Percentiles rank a stretch among this genome's conserved stretches.
Conservation (phyloP, 2,329 filamentous ascomycete species). For the Ascochyta rabiei region DNA sequence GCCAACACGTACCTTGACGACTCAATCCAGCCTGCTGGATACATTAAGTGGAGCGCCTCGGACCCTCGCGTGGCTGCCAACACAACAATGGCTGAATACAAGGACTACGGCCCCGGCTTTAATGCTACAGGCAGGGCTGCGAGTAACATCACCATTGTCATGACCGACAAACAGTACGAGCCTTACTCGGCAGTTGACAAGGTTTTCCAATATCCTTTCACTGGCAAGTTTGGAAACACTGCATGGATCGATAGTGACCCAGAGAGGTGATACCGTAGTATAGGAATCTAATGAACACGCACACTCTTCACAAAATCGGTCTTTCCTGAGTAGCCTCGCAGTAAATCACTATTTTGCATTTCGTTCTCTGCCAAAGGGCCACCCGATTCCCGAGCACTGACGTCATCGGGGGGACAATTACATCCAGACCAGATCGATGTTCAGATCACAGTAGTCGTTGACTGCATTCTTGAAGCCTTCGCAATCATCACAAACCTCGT, state of each 20-base stretch:
- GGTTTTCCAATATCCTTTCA: constrained; percentile 44
- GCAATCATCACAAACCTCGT: too few relatives aligned
- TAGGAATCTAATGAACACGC: too few relatives aligned
- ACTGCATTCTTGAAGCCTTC: too few relatives aligned
- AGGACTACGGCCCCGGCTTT: constrained; percentile 60
- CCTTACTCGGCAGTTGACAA: constrained; percentile 31
- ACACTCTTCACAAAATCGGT: too few relatives aligned
- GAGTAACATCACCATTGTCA: constrained; percentile 55
- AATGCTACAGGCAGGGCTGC: constrained; percentile 54
- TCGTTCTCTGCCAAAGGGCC: too few relatives aligned
- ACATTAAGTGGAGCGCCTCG: constrained; percentile 59
- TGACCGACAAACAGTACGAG: constrained; percentile 46
- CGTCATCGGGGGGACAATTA: too few relatives aligned
- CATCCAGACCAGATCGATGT: too few relatives aligned
- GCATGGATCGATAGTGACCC: constrained; percentile 55
- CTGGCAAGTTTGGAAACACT: constrained; percentile 53
- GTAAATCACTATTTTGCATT: too few relatives aligned
- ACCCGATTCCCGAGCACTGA: too few relatives aligned
- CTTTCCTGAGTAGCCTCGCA: too few relatives aligned
- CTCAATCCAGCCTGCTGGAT: constrained; percentile 60
- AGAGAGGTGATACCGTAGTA: constrained; percentile 6
- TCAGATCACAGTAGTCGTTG: too few relatives aligned
- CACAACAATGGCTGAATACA: constrained; percentile 65
- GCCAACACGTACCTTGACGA: constrained; percentile 61
- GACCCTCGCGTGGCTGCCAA: constrained; percentile 46